Percentiles rank a stretch among this genome's conserved stretches.
Conservation (phyloP, 768 basidiomycete genomes). For the Tylopilus felleus region DNA sequence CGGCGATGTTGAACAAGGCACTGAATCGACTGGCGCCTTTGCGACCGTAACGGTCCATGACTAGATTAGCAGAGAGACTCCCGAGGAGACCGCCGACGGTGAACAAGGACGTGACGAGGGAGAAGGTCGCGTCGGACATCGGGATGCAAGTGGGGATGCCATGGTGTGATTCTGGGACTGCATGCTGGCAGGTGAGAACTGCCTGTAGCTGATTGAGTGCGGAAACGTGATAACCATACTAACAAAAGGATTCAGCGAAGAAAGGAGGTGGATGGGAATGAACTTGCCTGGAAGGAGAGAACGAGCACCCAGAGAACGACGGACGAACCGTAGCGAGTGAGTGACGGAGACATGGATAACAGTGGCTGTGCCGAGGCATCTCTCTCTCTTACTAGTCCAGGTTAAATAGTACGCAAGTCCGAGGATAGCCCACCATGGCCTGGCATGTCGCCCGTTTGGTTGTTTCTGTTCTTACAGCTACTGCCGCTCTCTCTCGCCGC, state of each 20-base stretch:
- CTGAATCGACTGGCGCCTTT: conserved; percentile 62
- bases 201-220: conserved; percentile 86
- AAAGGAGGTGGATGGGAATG: not conserved
- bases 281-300: conserved; percentile 50
- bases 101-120: conserved; percentile 80
- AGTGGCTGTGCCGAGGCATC: not conserved
- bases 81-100: conserved; percentile 86
- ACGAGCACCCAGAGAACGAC: conserved; percentile 68
- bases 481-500: conserved; percentile 7
- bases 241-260: not conserved
- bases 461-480: not conserved
- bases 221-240: conserved; percentile 94
- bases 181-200: conserved; percentile 64
- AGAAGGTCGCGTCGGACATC: conserved; percentile 75
- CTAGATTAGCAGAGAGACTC: conserved; percentile 60
- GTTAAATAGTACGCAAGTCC: not conserved
- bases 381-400: too few species aligned
- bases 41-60: conserved; percentile 72
- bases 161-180: conserved; percentile 18
- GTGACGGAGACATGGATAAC: conserved; percentile 26
- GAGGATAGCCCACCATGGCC: not conserved
- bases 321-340: conserved; percentile 61
- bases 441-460: not conserved
- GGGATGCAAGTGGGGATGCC: conserved; percentile 71
- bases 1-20: conserved; percentile 51